Conservation (phyloP, 2,329 filamentous ascomycete genomes). For the Diplodia intermedia region DNA sequence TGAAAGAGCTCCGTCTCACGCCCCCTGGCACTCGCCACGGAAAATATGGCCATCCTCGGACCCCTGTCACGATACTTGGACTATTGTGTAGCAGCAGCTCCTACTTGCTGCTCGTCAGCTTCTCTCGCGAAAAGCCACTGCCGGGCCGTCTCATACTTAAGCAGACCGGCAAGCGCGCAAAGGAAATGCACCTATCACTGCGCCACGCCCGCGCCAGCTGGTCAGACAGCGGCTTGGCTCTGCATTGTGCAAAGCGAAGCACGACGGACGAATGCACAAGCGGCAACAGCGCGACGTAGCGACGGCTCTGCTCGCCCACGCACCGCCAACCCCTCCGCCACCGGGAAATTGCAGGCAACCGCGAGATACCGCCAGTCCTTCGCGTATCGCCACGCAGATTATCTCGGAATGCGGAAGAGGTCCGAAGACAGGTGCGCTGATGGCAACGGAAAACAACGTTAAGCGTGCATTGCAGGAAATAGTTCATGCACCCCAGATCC, state of each 20-base stretch:
- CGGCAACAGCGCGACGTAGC: neutral
- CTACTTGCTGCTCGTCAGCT: constrained; percentile 21
- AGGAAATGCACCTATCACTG: constrained; percentile 24
- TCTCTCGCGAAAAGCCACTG: neutral
- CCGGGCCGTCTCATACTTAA: constrained; percentile 10
- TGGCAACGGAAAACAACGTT: neutral
- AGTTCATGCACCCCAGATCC: constrained; percentile 30
- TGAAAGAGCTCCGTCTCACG: constrained; percentile 5
- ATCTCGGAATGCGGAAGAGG: constrained; percentile 16
- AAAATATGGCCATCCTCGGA: constrained; percentile 1
- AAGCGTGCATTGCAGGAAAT: constrained; percentile 30
- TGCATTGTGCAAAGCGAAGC: constrained; percentile 2
- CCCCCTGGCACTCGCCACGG: constrained; percentile 15
- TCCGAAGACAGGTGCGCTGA: neutral
- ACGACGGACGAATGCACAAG: neutral
- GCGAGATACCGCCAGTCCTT: neutral
- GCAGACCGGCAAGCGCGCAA: constrained; percentile 2
- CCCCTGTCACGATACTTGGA: constrained; percentile 9
- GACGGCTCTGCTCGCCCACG: neutral
- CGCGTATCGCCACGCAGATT: neutral
- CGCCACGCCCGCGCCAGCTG: constrained; percentile 3
- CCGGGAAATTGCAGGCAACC: constrained; percentile 24
- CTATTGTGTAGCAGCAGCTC: constrained; percentile 3
- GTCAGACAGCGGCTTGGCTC: constrained; percentile 19
- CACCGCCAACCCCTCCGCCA: neutral